Percentiles rank a stretch among this genome's conserved stretches.
Conservation (phyloP, 768 basidiomycete genomes). For the Russula earlei region DNA sequence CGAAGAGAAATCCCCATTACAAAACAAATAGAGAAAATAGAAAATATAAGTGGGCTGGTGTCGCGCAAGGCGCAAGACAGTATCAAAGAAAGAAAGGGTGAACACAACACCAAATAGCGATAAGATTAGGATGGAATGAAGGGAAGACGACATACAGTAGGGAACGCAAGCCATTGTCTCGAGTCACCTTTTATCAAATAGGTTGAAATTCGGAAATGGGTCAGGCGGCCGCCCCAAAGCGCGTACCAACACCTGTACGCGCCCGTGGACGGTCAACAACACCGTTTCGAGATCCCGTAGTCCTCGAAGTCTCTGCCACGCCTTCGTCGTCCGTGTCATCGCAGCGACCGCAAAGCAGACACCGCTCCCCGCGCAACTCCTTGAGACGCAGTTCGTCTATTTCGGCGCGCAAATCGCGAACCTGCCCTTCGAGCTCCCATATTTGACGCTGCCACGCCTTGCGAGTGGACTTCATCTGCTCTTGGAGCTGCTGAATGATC, state of each 20-base stretch:
- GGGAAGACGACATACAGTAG: neutral
- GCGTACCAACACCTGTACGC: constrained; percentile 54
- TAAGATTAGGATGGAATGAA: constrained; percentile 9
- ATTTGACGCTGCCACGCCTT: constrained; percentile 64
- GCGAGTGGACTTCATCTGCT: constrained; percentile 48
- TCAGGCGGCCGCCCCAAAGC: constrained; percentile 49
- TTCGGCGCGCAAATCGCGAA: constrained; percentile 62
- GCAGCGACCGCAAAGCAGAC: constrained; percentile 55
- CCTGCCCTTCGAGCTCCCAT: constrained; percentile 66
- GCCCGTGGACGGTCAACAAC: constrained; percentile 57
- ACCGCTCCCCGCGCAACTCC: constrained; percentile 36
- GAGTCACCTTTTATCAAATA: too few species aligned
- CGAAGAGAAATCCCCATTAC: neutral
- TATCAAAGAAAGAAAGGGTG: neutral
- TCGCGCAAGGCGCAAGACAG: neutral
- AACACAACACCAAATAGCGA: constrained; percentile 7
- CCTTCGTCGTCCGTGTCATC: neutral
- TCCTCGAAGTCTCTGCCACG: neutral
- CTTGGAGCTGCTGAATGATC: constrained; percentile 46
- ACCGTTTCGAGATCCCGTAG: constrained; percentile 19
- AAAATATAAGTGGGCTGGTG: neutral
- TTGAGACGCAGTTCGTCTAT: constrained; percentile 44
- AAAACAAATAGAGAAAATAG: constrained; percentile 9
- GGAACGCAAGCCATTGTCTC: neutral
- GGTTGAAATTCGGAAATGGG: constrained; percentile 10